phyloP scores from a whole-genome alignment of 1,139 yeast species.

The Pneumocystis sp. region DNA sequence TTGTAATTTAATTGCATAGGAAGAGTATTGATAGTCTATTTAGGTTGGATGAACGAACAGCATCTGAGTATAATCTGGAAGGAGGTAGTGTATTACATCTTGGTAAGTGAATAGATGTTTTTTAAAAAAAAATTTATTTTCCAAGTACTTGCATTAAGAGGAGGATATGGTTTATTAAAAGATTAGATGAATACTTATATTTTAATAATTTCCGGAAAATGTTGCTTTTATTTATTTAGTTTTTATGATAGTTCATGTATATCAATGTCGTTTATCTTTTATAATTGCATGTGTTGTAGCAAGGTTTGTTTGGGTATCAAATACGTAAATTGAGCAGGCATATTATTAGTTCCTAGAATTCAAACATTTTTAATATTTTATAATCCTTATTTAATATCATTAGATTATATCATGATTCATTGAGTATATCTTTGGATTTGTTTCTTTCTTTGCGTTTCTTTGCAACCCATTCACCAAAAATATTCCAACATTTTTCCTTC shows the following conservation, averaged over 20 bases:
- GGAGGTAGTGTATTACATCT: conserved; percentile 71
- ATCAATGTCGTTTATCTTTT: neutral
- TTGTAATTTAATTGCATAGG: conserved; percentile 12
- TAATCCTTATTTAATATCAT: neutral
- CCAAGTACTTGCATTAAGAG: neutral
- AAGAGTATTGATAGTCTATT: neutral
- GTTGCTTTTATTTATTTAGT: neutral
- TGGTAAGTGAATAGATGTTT: conserved; percentile 22
- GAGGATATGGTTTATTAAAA: neutral
- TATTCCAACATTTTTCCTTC: conserved; percentile 38
- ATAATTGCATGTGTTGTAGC: neutral
- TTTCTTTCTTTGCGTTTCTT: conserved; percentile 1
- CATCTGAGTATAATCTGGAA: conserved; percentile 45
- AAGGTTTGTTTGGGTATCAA: neutral
- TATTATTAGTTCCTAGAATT: neutral
- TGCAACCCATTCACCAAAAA: conserved; percentile 20
- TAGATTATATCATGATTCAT: neutral
- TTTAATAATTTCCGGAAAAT: neutral
- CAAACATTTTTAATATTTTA: neutral
- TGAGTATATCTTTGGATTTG: neutral
- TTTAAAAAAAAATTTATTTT: neutral
- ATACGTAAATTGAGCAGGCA: neutral
- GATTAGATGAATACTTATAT: neutral
- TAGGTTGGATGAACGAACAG: conserved; percentile 57
- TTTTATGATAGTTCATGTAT: neutral